Evolutionary conservation across 2,329 filamentous ascomycete species (phyloP), one percentile per base, ranked within the genome.

Genomic region (Ophiostoma piceae): DNA sequence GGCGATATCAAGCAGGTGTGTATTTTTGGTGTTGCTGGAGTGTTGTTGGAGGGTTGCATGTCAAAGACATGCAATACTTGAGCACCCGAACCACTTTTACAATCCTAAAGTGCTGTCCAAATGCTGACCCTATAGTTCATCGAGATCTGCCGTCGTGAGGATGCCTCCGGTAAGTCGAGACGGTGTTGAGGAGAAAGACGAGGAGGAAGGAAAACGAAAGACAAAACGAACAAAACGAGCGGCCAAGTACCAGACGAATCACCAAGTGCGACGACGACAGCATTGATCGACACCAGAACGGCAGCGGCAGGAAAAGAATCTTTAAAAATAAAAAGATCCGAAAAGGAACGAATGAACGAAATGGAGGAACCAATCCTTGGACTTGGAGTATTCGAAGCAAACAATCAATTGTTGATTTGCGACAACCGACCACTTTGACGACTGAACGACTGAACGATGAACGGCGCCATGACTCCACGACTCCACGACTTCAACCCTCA

Each of bases 131-230:
- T 65, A 12, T 19, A 97, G 88, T 99, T 99, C 92, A 96, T 99
- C 84, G 95, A 98, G 91, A 97, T 99, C 89, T 97, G 92, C 90
- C 91, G 94, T 85, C 92, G 95, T 83, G 96, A 97, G 88, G 96
- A 99, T 90, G 95, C 95, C 82, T 96, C 92, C 82, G 97, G 95
- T 99, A 92, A 80, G 93, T 94, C 76, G 9, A 29, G 22, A 57
- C 7, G 51, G 3, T 26, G 51, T 26, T 11, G 22, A 57, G 11
- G 51, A 57, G 22, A 5, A 54, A 26, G 47, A 22, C 19, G 32
- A 16, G 37, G n/a, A 22, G 1, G 8, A 41, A 26, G 2, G 26
- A 29, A 22, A 65, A 3, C 14, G 8, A 9, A 62, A 26, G 29
- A 62, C 26, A 29, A 35, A 19, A 32, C 5, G 11, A 41, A 14